A percentile compares a stretch with the other conserved stretches of the same genome.
Evolutionary conservation across 139 green algal species (phyloP).

Genomic region (Spirogloea muscicola): DNA sequence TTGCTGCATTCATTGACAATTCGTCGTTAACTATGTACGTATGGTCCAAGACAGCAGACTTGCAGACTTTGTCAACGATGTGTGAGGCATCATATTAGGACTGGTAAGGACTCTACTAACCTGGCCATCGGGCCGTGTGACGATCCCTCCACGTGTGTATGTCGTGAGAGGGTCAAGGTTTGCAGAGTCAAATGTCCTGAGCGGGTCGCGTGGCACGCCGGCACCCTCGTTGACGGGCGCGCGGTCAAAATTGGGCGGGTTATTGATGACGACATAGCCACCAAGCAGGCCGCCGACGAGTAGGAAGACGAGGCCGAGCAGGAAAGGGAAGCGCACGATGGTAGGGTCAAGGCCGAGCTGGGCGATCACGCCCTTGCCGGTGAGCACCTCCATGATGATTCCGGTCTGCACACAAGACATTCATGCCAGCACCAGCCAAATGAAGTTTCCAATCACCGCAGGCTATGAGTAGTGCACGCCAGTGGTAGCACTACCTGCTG

Average conservation of each 20-base stretch:
- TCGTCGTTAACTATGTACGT: too few species aligned
- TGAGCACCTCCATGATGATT: slow-evolving; percentile 34
- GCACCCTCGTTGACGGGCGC: slow-evolving; percentile 22
- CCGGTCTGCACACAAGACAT: slow-evolving; percentile 13
- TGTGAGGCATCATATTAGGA: too few species aligned
- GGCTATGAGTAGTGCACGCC: not conserved
- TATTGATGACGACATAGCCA: slow-evolving; percentile 29
- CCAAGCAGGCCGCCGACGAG: slow-evolving; percentile 23
- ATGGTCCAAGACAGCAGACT: too few species aligned
- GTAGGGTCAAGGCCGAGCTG: slow-evolving; percentile 18
- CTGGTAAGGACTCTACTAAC: too few species aligned
- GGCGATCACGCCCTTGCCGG: slow-evolving; percentile 33
- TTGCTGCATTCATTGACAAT: too few species aligned
- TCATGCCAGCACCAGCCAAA: not conserved
- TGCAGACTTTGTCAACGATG: too few species aligned
- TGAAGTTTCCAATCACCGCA: not conserved
- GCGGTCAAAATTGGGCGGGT: slow-evolving; percentile 33
- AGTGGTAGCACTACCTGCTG: not conserved
- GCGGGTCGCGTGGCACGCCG: slow-evolving; percentile 19
- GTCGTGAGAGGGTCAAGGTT: slow-evolving; percentile 14
- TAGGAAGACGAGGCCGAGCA: slow-evolving; percentile 23
- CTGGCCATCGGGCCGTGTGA: slow-evolving; percentile 12
- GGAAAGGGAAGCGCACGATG: slow-evolving; percentile 5
- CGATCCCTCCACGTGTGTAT: slow-evolving; percentile 22
- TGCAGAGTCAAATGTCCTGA: slow-evolving; percentile 21